Conservation (phyloP, 2,329 filamentous ascomycete species). For the Pseudogymnoascus sp. region DNA sequence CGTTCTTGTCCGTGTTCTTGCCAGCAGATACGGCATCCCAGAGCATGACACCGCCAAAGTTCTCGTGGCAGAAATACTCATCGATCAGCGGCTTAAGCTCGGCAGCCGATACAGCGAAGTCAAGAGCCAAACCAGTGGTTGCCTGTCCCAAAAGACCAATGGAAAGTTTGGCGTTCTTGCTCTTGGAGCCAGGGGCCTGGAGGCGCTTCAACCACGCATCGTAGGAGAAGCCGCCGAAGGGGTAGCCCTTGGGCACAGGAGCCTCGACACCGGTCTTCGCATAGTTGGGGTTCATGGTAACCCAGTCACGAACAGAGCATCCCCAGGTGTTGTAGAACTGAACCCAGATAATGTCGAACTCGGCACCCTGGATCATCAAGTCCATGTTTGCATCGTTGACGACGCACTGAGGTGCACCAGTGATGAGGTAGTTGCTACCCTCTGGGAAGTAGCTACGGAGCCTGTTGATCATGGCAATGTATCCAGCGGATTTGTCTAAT, state of each 20-base stretch:
- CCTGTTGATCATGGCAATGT: conserved; percentile 23
- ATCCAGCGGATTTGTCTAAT: conserved; percentile 21
- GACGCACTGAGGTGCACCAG: conserved; percentile 27
- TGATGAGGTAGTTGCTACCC: conserved; percentile 22
- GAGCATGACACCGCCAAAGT: conserved; percentile 29
- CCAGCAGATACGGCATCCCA: conserved; percentile 25
- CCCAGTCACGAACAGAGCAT: conserved; percentile 23
- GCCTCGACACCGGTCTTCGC: background rate
- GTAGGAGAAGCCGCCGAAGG: conserved; percentile 20
- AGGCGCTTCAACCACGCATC: conserved; percentile 19
- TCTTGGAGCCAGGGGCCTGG: conserved; percentile 15
- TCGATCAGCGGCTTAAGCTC: conserved; percentile 21
- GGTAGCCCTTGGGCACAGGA: background rate
- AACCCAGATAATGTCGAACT: conserved; percentile 27
- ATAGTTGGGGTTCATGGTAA: conserved; percentile 13
- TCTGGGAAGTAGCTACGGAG: conserved; percentile 22
- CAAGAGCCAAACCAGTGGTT: conserved; percentile 9
- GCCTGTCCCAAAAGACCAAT: conserved; percentile 18
- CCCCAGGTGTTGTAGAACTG: conserved; percentile 28
- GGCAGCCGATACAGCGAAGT: conserved; percentile 19
- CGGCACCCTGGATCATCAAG: conserved; percentile 19
- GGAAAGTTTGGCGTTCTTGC: conserved; percentile 23
- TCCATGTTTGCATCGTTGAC: conserved; percentile 27
- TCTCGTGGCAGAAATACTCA: conserved; percentile 15
- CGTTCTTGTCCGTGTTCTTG: conserved; percentile 14